Base-by-base conservation (phyloP, 2,329 filamentous ascomycete genomes). In the Penicillium concentricum region DNA sequence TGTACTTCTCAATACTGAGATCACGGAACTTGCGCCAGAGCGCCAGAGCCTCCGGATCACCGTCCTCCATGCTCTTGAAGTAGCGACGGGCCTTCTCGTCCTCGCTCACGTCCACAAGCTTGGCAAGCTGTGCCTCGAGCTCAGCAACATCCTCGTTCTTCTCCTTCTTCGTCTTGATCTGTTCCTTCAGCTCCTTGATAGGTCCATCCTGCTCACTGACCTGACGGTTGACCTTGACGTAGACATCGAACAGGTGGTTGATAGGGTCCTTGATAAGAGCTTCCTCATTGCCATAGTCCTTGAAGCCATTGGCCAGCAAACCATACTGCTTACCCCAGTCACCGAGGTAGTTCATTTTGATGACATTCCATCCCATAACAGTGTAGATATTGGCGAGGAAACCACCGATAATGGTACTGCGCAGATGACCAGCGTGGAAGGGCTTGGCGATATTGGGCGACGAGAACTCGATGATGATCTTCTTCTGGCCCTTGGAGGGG, bases 261-360 rank as follows among this genome's bases (percentile, higher is more conserved):
- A 87, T 86, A 1, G 85, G 84, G 67, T 87, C 84, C 65, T 80
- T 80, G 50, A 78, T 71, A 35, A 87, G 74, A 64, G 82, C 80
- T 61, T 85, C 82, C 70, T 87, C 84, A 57, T 77, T 81, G 45
- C 85, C 85, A 60, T 83, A 87, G 61, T 79, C 78, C 65, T 85
- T 81, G 69, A 84, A 88, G 1, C 85, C 85, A 56, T 86, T 81
- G 10, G 83, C 84, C 49, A 87, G 74, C 34, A 88, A 77, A 65
- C 85, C 85, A 59, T 87, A 87, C 70, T 87, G 85, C 77, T 87
- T 87, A 50, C 85, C 85, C 85, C 85, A 88, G 67, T 88, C 85
- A 59, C 85, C 85, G 5, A 87, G 79, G 70, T 87, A 87, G 74
- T 88, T 87, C 81, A 87, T 83, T 58, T 82, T 80, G 48, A 82